Base-by-base conservation (phyloP, 441 rosid species). In the Aquilaria agallochum region DNA sequence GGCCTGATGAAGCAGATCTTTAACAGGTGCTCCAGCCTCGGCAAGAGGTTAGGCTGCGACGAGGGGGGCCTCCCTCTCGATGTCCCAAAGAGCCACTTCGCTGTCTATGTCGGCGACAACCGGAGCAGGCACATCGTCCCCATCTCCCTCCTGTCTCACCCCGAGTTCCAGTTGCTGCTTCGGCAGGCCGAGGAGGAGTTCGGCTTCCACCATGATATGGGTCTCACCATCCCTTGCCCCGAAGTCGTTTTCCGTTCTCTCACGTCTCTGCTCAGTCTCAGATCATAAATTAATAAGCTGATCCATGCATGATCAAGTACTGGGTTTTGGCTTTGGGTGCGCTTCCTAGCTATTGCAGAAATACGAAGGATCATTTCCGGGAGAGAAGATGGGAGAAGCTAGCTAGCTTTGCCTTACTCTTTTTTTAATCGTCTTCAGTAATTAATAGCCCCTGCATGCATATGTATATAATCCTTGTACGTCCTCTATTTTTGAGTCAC, bases 161-260 rank as follows among this genome's bases (percentile, higher is more conserved):
- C 97, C 20, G 81, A 86, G 73, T 91, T 91, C 52, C 96, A 87
- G 56, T 76, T 73, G 80, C 67, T 91, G 48, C 94, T 89, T 68
- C 78, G 74, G 64, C 86, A 71, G 63, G 97, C 99, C 0, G 99
- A 94, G 66, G 98, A 94, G 62, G 99, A 94, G 80, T 94, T 91
- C 51, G 99, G 99, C 0, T 94, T 94, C 32, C 94, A 87, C 64
- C 96, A 94, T 61, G 90, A 91, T 42, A 91, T 89, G 96, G 99
- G 99, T 9, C 80, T 94, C 63, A 94, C 96, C 5, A 87, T 94
- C 68, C 99, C 99, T 53, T 94, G 99, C 59, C 96, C 91, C 74
- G 99, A 94, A 78, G 82, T 80, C 13, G 89, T 76, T 57, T 94
- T 94, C 61, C 94, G 86, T 56, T 74, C 92, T 59, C 76, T 94